Evolutionary conservation across 2,329 filamentous ascomycete genomes (phyloP).

Genomic region (Lecanoromycetidae sp.): DNA sequence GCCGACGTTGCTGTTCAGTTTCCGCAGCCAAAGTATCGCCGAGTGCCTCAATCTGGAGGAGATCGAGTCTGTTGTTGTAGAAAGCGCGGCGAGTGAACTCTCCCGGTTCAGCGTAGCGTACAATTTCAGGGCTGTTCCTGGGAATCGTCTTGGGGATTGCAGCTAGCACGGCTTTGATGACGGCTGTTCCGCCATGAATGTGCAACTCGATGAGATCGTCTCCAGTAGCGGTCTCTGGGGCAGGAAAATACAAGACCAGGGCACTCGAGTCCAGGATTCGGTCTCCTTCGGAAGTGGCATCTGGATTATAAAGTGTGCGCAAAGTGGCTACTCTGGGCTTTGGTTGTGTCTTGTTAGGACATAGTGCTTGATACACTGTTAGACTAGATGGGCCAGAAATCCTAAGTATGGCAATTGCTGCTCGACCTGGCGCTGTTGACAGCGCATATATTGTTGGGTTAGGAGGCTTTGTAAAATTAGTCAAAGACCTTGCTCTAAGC

Average conservation of each 20-base stretch:
- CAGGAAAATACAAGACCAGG: conserved; percentile 70
- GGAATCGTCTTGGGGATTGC: conserved; percentile 49
- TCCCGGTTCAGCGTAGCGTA: conserved; percentile 85
- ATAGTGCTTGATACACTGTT: conserved; percentile 54
- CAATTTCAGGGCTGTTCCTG: conserved; percentile 22
- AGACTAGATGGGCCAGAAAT: conserved; percentile 69
- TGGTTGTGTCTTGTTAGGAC: conserved; percentile 42
- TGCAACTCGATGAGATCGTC: conserved; percentile 89
- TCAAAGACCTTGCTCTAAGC: not conserved
- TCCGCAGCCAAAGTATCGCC: conserved; percentile 51
- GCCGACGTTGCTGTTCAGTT: conserved; percentile 84
- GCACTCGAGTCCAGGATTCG: conserved; percentile 62
- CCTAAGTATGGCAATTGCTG: conserved; percentile 81
- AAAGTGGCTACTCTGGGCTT: conserved; percentile 56
- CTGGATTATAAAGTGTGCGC: conserved; percentile 58
- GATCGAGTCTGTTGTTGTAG: conserved; percentile 68
- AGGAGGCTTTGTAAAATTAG: not conserved
- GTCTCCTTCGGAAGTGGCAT: conserved; percentile 23
- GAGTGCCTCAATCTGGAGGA: conserved; percentile 65
- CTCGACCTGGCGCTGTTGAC: conserved; percentile 72
- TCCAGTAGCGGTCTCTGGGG: conserved; percentile 73
- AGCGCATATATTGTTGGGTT: conserved; percentile 77
- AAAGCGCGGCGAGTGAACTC: conserved; percentile 94
- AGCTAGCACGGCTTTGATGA: conserved; percentile 70
- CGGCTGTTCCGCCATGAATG: conserved; percentile 82